A percentile compares a stretch with the other conserved stretches of the same genome.
These are phyloP conservation scores for Pseudisothecium myosuroides DNA, from an alignment of 225 moss, liverwort and hornwort genomes.

Conservation along the genomic window DNA sequence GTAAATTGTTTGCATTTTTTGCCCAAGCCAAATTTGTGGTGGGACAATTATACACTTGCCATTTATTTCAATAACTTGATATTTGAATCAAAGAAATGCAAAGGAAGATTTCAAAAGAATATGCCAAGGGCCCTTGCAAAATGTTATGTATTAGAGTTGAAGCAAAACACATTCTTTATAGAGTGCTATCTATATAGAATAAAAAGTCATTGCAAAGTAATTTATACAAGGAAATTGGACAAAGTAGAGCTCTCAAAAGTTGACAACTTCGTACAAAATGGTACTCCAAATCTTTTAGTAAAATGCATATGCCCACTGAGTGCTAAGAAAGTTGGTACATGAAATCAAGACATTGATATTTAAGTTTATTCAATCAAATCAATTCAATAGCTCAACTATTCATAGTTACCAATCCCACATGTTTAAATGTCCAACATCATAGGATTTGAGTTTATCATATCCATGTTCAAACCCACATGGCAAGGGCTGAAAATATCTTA, in stretches of 20 bases:
- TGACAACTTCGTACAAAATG: not conserved
- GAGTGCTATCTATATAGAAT: too few relatives aligned
- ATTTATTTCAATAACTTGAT: not conserved
- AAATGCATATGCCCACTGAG: not conserved
- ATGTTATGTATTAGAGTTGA: not conserved
- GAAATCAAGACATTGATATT: too few relatives aligned
- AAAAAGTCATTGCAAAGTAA: not conserved
- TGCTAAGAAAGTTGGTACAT: not conserved
- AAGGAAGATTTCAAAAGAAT: not conserved
- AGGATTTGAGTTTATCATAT: too few relatives aligned
- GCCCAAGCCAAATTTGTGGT: not conserved
- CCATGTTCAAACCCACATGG: not conserved
- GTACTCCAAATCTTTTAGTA: not conserved
- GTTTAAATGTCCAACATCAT: not conserved
- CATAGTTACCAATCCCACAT: not conserved
- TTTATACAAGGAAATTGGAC: not conserved
- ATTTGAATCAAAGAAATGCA: not conserved
- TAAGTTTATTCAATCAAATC: not conserved
- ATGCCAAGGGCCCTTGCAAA: rapidly evolving
- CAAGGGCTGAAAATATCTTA: not conserved
- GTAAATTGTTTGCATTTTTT: not conserved
- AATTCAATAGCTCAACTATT: not conserved
- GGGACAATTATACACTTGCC: not conserved
- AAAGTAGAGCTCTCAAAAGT: not conserved
- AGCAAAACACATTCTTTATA: not conserved